These are phyloP conservation scores for Ceratocystis variospora DNA, from an alignment of 2,329 filamentous ascomycete genomes.

Conservation along the genomic window DNA sequence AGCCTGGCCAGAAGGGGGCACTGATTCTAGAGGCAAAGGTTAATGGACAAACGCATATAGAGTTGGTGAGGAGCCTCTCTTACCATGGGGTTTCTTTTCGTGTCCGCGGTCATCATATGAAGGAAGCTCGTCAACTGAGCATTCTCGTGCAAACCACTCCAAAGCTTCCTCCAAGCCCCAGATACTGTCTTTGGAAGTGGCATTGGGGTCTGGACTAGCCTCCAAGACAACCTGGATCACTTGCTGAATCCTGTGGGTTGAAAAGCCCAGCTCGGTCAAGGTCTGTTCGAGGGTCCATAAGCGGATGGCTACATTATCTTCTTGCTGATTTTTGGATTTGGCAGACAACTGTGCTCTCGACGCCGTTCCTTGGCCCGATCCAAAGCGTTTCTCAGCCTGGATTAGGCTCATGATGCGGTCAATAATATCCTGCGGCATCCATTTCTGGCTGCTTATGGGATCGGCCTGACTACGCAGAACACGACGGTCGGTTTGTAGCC, in stretches of 20 bases:
- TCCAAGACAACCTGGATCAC: slow-evolving; percentile 53
- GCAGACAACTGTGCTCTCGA: slow-evolving; percentile 31
- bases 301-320: slow-evolving; percentile 66
- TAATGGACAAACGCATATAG: neutral
- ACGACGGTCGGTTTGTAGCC: slow-evolving; percentile 73
- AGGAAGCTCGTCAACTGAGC: slow-evolving; percentile 52
- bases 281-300: slow-evolving; percentile 75
- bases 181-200: slow-evolving; percentile 47
- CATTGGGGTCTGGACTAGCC: slow-evolving; percentile 45
- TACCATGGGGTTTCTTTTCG: slow-evolving; percentile 29
- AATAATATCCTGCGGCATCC: slow-evolving; percentile 68
- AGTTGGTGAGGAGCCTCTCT: neutral
- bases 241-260: slow-evolving; percentile 45
- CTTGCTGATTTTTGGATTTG: slow-evolving; percentile 36
- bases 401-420: slow-evolving; percentile 64
- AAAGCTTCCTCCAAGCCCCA: slow-evolving; percentile 82
- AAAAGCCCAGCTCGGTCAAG: slow-evolving; percentile 55
- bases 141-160: slow-evolving; percentile 79
- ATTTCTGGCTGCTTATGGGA: slow-evolving; percentile 56
- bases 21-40: neutral
- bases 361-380: slow-evolving; percentile 25
- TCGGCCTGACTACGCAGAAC: slow-evolving; percentile 69
- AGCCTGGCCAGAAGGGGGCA: slow-evolving; percentile 5
- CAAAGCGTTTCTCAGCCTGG: slow-evolving; percentile 48
- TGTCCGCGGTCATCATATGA: slow-evolving; percentile 47